phyloP scores from a whole-genome alignment of 768 basidiomycete species.

The Chalciporus piperatus region DNA sequence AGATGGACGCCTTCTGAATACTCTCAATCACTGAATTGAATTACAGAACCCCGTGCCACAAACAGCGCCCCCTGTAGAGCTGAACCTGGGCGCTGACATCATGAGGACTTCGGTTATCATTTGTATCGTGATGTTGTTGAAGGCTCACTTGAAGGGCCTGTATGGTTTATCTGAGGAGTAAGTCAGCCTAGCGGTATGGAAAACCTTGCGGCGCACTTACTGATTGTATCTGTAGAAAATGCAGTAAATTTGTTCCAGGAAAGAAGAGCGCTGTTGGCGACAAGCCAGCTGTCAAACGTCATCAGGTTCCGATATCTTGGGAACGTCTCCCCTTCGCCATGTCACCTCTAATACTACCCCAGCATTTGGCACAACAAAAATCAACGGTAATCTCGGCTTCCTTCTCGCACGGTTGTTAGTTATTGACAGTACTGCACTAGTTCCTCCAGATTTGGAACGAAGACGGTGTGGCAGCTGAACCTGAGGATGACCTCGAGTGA shows the following conservation, averaged over 20 bases:
- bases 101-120: conserved; percentile 74
- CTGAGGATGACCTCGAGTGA: conserved; percentile 45
- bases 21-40: not conserved
- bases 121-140: conserved; percentile 84
- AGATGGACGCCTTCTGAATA: not conserved
- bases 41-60: conserved; percentile 2
- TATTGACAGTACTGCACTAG: conserved; percentile 33
- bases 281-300: conserved; percentile 63
- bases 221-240: conserved; percentile 62
- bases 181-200: conserved; percentile 25
- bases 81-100: conserved; percentile 24
- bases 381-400: conserved; percentile 48
- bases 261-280: conserved; percentile 93
- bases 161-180: conserved; percentile 93
- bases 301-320: conserved; percentile 67
- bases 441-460: conserved; percentile 81
- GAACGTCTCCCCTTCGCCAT: conserved; percentile 68
- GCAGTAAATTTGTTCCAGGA: conserved; percentile 77
- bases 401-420: not conserved
- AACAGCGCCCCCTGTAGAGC: not conserved
- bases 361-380: conserved; percentile 63
- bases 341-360: conserved; percentile 53
- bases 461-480: conserved; percentile 70
- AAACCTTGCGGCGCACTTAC: not conserved
- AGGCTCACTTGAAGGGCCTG: conserved; percentile 76